These are phyloP conservation scores for Aspergillus neotritici DNA, from an alignment of 2,329 filamentous ascomycete genomes.

Conservation along the genomic window DNA sequence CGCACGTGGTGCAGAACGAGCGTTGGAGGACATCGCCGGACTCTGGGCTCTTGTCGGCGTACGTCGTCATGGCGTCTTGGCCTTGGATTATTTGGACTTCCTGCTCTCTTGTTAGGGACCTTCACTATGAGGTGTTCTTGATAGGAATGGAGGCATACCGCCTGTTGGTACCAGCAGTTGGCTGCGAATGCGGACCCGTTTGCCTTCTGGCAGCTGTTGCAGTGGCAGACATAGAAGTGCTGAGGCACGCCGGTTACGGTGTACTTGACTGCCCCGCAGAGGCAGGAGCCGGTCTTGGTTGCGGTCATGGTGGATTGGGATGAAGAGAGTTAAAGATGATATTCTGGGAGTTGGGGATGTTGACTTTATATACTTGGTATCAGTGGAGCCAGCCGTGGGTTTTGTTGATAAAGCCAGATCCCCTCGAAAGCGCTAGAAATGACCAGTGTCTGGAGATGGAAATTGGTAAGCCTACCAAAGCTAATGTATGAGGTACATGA, in stretches of 20 bases:
- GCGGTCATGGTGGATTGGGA: not conserved
- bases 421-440: no score
- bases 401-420: no score
- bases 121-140: not conserved
- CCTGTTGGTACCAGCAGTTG: constrained; percentile 14
- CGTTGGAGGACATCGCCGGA: constrained; percentile 10
- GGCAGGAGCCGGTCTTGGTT: constrained; percentile 14
- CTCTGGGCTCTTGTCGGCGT: constrained; percentile 8
- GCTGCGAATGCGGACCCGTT: constrained; percentile 18
- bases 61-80: constrained; percentile 11
- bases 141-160: constrained; percentile 6
- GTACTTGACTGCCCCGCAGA: constrained; percentile 18
- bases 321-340: no score
- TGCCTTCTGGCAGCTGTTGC: constrained; percentile 19
- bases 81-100: constrained; percentile 10
- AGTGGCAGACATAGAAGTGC: constrained; percentile 18
- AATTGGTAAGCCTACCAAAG: no score
- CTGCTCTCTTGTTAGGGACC: constrained; percentile 3
- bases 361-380: no score
- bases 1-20: constrained; percentile 17
- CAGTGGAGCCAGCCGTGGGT: no score
- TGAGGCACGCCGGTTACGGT: constrained; percentile 11
- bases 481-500: no score
- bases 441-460: no score
- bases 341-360: no score